Evolutionary conservation across 768 basidiomycete species (phyloP), one percentile per base, ranked within the genome.

Genomic region (Tricholoma sp.): DNA sequence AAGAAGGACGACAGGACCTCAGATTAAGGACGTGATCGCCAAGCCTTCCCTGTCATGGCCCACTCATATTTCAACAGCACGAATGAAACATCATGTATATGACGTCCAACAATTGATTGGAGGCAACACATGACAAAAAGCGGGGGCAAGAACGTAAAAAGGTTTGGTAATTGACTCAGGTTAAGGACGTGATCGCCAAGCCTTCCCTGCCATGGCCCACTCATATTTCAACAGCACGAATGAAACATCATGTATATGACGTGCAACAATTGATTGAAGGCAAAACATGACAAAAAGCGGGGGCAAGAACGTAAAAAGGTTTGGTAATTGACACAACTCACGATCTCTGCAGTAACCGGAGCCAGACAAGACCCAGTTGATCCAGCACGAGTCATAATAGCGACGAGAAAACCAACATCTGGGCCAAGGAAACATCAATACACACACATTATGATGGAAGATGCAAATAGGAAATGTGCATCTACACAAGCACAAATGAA

Each of bases 341-440:
- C 67, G 70, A 73, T 70, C 73, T 78, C 83, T 85, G 70, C 84
- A 87, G 82, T n/a, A n/a, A 86, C 78, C 72, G 66, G 72, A 68
- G 83, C 82, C 76, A 78, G 81, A 66, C 61, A 63, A 53, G 53
- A 51, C 33, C 29, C 54, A 50, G 54, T 59, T 60, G 67, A 74
- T 72, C 82, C 79, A 75, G 81, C 81, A 72, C 70, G 68, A 71
- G 79, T 81, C 77, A 75, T 83, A 79, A 69, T 73, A 71, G 71
- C 58, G 56, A 51, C 8, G 50, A 42, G 33, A 52, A 47, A 51
- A 48, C 12, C 42, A 47, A 50, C 4, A 32, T 62, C 56, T 59
- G 52, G n/a, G 51, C 34, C 55, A 24, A 24, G 24, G 24, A 24
- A 24, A 24, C 24, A 24, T 24, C 24, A 24, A 24, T 24, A 24